Percentiles rank a stretch among this genome's conserved stretches.
phyloP scores from a whole-genome alignment of 106 monocot species.

The Alisma plantagoaquatica region DNA sequence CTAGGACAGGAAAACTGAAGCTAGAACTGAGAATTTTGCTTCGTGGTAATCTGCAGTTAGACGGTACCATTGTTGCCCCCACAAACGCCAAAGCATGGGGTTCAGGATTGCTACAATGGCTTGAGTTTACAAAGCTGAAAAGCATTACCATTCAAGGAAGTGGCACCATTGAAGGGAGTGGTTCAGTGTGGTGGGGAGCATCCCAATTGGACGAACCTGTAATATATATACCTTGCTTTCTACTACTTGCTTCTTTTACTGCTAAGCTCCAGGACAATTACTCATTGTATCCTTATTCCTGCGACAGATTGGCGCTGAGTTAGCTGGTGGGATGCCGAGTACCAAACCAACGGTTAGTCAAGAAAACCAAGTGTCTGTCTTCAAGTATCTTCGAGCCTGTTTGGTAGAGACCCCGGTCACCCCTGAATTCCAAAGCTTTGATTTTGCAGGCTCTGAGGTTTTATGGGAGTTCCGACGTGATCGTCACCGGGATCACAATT shows the following conservation, averaged over 20 bases:
- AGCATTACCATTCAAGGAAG: conserved; percentile 35
- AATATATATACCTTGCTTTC: not conserved
- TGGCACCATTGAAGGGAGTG: conserved; percentile 30
- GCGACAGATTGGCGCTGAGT: not conserved
- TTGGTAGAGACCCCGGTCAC: not conserved
- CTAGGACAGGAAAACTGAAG: no score
- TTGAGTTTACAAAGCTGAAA: conserved; percentile 40
- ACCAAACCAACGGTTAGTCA: conserved; percentile 30
- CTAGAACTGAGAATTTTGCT: no score
- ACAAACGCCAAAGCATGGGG: conserved; percentile 29
- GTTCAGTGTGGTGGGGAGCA: conserved; percentile 29
- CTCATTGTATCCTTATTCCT: not conserved
- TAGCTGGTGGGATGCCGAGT: conserved; percentile 9
- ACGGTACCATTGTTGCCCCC: conserved; percentile 37
- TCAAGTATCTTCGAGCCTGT: not conserved
- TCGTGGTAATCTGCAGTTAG: conserved; percentile 40
- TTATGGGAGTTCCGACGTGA: conserved; percentile 15
- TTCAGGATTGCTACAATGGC: conserved; percentile 34
- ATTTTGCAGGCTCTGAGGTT: conserved; percentile 39
- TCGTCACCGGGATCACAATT: conserved; percentile 19
- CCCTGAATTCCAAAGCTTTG: not conserved
- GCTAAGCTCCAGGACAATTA: no score
- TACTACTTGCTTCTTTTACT: no score
- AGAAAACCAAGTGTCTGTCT: not conserved
- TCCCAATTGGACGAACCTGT: conserved; percentile 12